phyloP scores from a whole-genome alignment of 495 filamentous ascomycete genomes.

The Penicillium chermesinum region DNA sequence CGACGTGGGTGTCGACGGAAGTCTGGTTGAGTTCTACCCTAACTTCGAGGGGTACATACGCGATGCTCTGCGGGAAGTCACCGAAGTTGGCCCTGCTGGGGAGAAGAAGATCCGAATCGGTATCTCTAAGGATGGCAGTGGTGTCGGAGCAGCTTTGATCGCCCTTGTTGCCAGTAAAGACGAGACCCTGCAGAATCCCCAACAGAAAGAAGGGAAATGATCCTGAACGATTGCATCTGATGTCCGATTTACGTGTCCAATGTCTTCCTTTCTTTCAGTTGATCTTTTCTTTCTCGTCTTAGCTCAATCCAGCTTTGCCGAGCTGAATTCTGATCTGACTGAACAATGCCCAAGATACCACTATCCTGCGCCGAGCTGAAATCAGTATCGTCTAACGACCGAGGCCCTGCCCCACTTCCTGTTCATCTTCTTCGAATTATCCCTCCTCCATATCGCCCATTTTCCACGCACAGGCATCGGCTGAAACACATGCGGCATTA shows the following conservation, averaged over 20 bases:
- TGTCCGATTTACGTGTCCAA: too few relatives aligned
- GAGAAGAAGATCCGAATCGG: conserved; percentile 82
- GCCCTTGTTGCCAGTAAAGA: conserved; percentile 61
- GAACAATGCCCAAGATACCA: too few relatives aligned
- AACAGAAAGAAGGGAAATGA: background rate
- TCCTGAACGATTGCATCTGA: background rate
- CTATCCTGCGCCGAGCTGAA: too few relatives aligned
- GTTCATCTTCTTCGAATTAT: too few relatives aligned
- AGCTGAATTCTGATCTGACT: background rate
- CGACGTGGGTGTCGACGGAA: conserved; percentile 88
- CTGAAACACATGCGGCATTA: too few relatives aligned
- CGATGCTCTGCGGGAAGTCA: conserved; percentile 64
- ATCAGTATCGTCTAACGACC: too few relatives aligned
- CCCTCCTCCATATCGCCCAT: too few relatives aligned
- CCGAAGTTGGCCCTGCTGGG: conserved; percentile 64
- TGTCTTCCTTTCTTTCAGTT: too few relatives aligned
- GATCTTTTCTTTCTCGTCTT: background rate
- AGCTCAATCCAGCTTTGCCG: too few relatives aligned
- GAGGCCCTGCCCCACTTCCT: too few relatives aligned
- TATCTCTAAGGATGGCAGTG: conserved; percentile 89
- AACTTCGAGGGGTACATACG: conserved; percentile 75
- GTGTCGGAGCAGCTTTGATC: conserved; percentile 88
- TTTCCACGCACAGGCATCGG: too few relatives aligned
- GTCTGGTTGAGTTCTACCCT: conserved; percentile 87
- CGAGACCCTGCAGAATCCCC: conserved; percentile 18